Conservation (phyloP, 2,329 filamentous ascomycete genomes). For the Aspergillus tanneri region DNA sequence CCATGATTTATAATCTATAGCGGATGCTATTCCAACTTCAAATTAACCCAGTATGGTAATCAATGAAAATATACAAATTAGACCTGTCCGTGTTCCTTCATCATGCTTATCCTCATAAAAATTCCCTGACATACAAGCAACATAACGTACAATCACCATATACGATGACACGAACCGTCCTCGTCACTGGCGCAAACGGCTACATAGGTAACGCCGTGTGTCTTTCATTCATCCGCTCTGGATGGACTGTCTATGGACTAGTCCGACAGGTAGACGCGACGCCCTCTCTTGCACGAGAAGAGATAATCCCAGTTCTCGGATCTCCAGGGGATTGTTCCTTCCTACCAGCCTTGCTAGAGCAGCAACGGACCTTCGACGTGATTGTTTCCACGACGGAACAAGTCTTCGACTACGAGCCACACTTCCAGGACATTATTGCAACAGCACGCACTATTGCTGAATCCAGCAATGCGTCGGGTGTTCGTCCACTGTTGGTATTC, state of each 20-base stretch:
- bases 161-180: slow-evolving; percentile 9
- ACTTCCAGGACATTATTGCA: slow-evolving; percentile 6
- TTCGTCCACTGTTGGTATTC: slow-evolving; percentile 6
- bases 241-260: slow-evolving; percentile 12
- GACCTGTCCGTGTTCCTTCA: too few species aligned
- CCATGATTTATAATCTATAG: too few species aligned
- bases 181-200: slow-evolving; percentile 15
- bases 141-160: too few species aligned
- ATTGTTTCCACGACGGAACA: slow-evolving; percentile 14
- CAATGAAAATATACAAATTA: too few species aligned
- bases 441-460: slow-evolving; percentile 1
- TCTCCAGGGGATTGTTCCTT: slow-evolving; percentile 4
- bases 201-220: slow-evolving; percentile 16
- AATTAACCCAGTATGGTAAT: too few species aligned
- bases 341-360: not conserved
- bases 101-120: too few species aligned
- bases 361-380: slow-evolving; percentile 1
- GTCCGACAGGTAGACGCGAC: not conserved
- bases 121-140: too few species aligned
- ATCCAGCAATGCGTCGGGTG: not conserved
- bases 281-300: slow-evolving; percentile 3
- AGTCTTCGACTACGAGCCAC: slow-evolving; percentile 4
- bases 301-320: slow-evolving; percentile 12
- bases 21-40: too few species aligned
- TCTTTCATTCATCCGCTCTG: slow-evolving; percentile 11